These are phyloP conservation scores for Boletus insuetus DNA, from an alignment of 768 basidiomycete species.

Conservation along the genomic window DNA sequence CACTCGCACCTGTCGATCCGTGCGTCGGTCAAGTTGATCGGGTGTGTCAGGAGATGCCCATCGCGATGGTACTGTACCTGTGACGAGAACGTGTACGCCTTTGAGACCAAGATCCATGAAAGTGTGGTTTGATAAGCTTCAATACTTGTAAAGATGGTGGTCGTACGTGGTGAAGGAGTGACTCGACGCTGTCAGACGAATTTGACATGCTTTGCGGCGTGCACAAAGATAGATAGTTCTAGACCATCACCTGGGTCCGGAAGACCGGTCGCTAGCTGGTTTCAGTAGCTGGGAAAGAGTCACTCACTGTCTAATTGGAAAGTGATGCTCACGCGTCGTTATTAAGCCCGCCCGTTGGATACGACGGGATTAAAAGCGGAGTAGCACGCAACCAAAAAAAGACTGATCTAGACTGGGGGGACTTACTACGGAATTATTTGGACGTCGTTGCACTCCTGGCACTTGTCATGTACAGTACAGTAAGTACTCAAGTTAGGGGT, in stretches of 20 bases:
- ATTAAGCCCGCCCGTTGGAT: too few species aligned
- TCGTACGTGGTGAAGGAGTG: background rate
- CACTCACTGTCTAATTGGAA: background rate
- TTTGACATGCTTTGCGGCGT: conserved; percentile 1
- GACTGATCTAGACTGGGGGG: too few species aligned
- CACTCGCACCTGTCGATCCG: conserved; percentile 56
- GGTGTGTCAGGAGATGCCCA: background rate
- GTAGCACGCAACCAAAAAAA: too few species aligned
- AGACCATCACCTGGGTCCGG: conserved; percentile 4
- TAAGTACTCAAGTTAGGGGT: too few species aligned
- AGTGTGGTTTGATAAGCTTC: background rate
- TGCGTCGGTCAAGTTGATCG: background rate
- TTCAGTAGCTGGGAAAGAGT: conserved; percentile 17
- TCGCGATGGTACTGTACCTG: conserved; percentile 44
- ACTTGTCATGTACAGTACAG: too few species aligned
- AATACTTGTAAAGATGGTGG: background rate
- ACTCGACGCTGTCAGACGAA: background rate
- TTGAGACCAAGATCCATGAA: conserved; percentile 58
- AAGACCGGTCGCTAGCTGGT: conserved; percentile 1
- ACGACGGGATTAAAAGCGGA: too few species aligned
- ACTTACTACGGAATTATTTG: too few species aligned
- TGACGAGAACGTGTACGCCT: conserved; percentile 65
- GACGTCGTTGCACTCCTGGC: too few species aligned
- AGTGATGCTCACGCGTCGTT: too few species aligned
- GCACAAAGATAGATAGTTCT: conserved; percentile 4